phyloP scores from a whole-genome alignment of 176 grass and related monocot species.

The Musa acuminata region DNA sequence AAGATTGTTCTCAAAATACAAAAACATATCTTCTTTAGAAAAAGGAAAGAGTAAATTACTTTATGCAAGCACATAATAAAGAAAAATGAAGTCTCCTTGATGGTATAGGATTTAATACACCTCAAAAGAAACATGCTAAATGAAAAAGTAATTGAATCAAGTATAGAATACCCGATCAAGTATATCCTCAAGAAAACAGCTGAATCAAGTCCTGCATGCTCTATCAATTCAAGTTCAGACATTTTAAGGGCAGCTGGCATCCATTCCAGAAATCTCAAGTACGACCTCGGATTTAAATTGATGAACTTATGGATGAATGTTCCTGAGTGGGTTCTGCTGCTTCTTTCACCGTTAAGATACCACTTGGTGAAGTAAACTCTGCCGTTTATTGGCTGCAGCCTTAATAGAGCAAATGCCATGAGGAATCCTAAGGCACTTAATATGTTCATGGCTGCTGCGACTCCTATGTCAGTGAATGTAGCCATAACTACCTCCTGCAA shows the following conservation, averaged over 20 bases:
- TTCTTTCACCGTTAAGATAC: not conserved
- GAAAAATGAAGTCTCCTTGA: not conserved
- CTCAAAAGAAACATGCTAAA: constrained; percentile 8
- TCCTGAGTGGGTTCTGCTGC: not conserved
- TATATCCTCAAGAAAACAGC: not conserved
- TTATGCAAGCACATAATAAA: not conserved
- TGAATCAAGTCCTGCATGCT: constrained; percentile 1
- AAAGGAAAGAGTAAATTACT: not conserved
- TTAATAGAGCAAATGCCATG: not conserved
- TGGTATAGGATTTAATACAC: constrained; percentile 1
- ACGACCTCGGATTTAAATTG: not conserved
- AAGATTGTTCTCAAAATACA: too few relatives aligned
- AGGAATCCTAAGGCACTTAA: constrained; percentile 31
- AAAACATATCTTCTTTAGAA: too few relatives aligned
- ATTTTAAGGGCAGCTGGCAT: not conserved
- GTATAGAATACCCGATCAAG: constrained; percentile 13
- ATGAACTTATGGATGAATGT: not conserved
- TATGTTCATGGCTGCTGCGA: constrained; percentile 85
- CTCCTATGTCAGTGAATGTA: constrained; percentile 54
- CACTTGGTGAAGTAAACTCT: constrained; percentile 81
- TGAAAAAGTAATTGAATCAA: not conserved
- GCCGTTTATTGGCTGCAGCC: not conserved
- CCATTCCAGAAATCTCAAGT: constrained; percentile 3
- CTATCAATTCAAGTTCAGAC: not conserved
- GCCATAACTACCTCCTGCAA: constrained; percentile 48